A percentile compares a stretch with the other conserved stretches of the same genome.
Evolutionary conservation across 768 basidiomycete species (phyloP).

Genomic region (Boletus patriciae): DNA sequence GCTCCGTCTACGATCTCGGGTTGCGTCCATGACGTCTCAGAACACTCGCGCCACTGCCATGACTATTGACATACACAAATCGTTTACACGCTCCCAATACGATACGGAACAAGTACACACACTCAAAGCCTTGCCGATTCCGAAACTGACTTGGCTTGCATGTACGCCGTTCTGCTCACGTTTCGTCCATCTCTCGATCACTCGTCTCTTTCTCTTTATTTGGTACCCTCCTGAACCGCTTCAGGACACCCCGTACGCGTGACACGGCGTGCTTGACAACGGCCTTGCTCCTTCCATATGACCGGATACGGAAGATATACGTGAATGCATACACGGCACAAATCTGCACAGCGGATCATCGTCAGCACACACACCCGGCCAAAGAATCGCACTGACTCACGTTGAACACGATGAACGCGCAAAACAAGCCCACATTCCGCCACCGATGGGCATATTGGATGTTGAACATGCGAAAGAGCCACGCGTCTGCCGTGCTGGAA

Average conservation of each 20-base stretch:
- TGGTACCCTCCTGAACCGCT: neutral
- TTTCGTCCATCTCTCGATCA: neutral
- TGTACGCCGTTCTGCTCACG: neutral
- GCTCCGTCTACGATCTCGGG: neutral
- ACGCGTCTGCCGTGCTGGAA: slow-evolving; percentile 56
- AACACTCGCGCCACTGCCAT: neutral
- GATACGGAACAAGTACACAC: neutral
- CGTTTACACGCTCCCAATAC: neutral
- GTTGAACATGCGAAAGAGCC: slow-evolving; percentile 46
- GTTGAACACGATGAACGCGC: slow-evolving; percentile 44
- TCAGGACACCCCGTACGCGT: neutral
- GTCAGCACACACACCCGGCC: neutral
- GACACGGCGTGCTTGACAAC: neutral
- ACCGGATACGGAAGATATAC: slow-evolving; percentile 54
- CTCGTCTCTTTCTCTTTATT: neutral
- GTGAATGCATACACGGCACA: slow-evolving; percentile 50
- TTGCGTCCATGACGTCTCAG: too few relatives aligned
- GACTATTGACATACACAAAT: neutral
- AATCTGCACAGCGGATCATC: slow-evolving; percentile 33
- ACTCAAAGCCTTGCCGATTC: too few relatives aligned
- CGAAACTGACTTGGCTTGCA: neutral
- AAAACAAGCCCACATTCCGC: slow-evolving; percentile 49
- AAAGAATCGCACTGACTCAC: slow-evolving; percentile 30
- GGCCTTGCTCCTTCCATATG: slow-evolving; percentile 14
- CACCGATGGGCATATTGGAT: slow-evolving; percentile 55